Evolutionary conservation across 192 early-diverging fungal genomes (phyloP), one percentile per base, ranked within the genome.

Genomic region (Coemansia sp.): DNA sequence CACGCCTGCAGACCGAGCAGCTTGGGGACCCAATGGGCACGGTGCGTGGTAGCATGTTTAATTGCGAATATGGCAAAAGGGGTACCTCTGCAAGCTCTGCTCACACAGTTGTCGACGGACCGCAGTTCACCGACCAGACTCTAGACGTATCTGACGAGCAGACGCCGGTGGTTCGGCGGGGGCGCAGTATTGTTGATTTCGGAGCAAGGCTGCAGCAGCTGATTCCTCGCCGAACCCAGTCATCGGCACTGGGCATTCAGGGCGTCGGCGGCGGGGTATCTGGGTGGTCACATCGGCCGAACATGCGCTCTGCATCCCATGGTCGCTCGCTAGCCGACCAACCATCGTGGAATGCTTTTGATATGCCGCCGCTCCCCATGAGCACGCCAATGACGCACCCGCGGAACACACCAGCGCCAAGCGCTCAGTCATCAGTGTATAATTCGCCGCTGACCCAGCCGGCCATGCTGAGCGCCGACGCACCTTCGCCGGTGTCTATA

Each of bases 151-250:
- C 30, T 2, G 34, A 10, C 34, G 34, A 6, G 41, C 25, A n/a
- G 10, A 18, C 14, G 37, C 14, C 14, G 22, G 14, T 9, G 47
- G 18, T 64, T 5, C 57, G 53, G 25, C 71, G 61, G 12, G 64
- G 60, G 1, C 49, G 67, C 3, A 67, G 67, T 37, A 67, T 78
- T 4, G 61, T 65, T 22, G 74, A 78, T 43, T 43, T 71, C 17
- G 61, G 74, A 1, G 52, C 42, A 1, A 58, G 64, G 9, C 45
- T 78, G 45, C 68, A 78, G 61, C 68, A 71, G 44, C 49, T 78
- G 19, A 71, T 78, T 41, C 74, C 74, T 6, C 74, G 74, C n/a
- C 64, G 61, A 37, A 47, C 49, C 13, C 63, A 37, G 23, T 25
- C 54, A 2, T 46, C 40, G 19, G 12, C 30, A 33, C 21, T 50